These are phyloP conservation scores for Macrolepiota fuliginosa DNA, from an alignment of 768 basidiomycete genomes.

Conservation along the genomic window DNA sequence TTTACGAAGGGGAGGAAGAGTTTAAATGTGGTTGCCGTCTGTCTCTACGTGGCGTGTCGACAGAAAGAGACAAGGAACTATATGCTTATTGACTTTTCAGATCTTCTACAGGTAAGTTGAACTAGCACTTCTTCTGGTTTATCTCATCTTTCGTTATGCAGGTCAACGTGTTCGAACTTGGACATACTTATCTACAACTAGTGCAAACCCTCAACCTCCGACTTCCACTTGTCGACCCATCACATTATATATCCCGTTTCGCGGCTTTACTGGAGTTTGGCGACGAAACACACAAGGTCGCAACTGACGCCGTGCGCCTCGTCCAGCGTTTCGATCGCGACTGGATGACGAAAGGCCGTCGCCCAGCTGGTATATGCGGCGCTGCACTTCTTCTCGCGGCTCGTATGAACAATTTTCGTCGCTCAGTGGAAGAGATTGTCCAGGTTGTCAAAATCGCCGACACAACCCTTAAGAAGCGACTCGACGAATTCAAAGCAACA, in stretches of 20 bases:
- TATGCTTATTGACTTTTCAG: slow-evolving; percentile 99
- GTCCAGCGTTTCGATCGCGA: slow-evolving; percentile 92
- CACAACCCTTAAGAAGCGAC: slow-evolving; percentile 85
- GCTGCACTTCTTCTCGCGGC: slow-evolving; percentile 94
- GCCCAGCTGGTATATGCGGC: slow-evolving; percentile 97
- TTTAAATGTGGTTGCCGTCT: slow-evolving; percentile 92
- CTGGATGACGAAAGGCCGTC: slow-evolving; percentile 95
- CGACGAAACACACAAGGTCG: slow-evolving; percentile 88
- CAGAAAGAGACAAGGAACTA: slow-evolving; percentile 88
- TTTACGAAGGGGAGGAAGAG: slow-evolving; percentile 94
- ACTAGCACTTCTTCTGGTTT: not conserved
- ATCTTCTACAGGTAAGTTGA: slow-evolving; percentile 73
- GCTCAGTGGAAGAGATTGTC: slow-evolving; percentile 92
- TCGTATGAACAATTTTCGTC: slow-evolving; percentile 96
- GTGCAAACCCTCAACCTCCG: slow-evolving; percentile 83
- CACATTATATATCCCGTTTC: slow-evolving; percentile 95
- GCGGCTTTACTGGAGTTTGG: slow-evolving; percentile 94
- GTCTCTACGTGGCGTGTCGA: slow-evolving; percentile 91
- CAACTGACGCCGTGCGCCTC: slow-evolving; percentile 89
- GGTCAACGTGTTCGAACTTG: slow-evolving; percentile 98
- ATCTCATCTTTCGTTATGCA: slow-evolving; percentile 24
- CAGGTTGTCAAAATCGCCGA: slow-evolving; percentile 99
- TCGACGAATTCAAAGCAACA: slow-evolving; percentile 93
- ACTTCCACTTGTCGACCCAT: slow-evolving; percentile 90
- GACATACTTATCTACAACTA: slow-evolving; percentile 93